phyloP scores from a whole-genome alignment of 129 eudicot species.

The Arctium minus region DNA sequence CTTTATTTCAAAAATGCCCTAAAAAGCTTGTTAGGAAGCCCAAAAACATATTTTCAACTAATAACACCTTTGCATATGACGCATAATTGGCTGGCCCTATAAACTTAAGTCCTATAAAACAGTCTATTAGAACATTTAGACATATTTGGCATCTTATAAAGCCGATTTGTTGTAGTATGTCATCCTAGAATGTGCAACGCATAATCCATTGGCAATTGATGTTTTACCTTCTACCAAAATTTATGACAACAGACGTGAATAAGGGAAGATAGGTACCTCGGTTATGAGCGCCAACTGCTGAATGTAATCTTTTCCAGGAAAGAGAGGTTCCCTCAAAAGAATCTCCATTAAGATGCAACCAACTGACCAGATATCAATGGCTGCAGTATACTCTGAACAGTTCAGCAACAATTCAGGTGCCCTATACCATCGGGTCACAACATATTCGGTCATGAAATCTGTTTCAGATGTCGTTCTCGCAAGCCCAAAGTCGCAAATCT shows the following conservation, averaged over 20 bases:
- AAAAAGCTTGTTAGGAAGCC: no score
- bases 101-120: neutral
- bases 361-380: constrained; percentile 94
- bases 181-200: neutral
- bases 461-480: constrained; percentile 90
- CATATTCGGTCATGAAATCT: constrained; percentile 93
- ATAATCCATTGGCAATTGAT: neutral
- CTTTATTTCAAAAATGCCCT: no score
- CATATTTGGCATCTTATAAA: neutral
- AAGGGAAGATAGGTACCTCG: constrained; percentile 46
- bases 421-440: constrained; percentile 91
- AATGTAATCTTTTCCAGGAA: constrained; percentile 91
- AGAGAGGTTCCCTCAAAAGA: constrained; percentile 70
- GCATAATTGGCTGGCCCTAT: neutral
- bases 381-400: constrained; percentile 92
- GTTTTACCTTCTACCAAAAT: neutral
- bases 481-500: constrained; percentile 94
- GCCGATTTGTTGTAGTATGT: neutral
- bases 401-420: constrained; percentile 88
- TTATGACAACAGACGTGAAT: neutral
- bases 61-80: no score
- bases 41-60: no score
- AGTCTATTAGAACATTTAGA: neutral
- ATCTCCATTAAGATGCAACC: constrained; percentile 96
- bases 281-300: constrained; percentile 83